Evolutionary conservation across 495 filamentous ascomycete genomes (phyloP).

Genomic region (Bathelium albidoporum): DNA sequence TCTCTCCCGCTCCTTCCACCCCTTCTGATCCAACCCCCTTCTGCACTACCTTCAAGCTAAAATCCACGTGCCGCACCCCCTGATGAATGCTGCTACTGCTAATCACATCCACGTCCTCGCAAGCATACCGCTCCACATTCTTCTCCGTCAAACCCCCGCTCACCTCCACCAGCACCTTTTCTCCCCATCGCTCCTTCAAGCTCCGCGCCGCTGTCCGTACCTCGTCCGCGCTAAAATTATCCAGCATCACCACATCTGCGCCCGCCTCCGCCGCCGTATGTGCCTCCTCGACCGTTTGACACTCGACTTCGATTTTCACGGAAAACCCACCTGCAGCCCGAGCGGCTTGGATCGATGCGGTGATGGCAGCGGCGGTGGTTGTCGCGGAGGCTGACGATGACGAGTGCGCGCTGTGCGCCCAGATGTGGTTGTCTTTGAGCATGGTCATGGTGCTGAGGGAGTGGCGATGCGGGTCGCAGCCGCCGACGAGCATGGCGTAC

Average conservation of each 20-base stretch:
- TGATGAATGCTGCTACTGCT: conserved; percentile 96
- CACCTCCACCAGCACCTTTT: conserved; percentile 62
- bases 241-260: conserved; percentile 92
- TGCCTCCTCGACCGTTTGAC: conserved; percentile 74
- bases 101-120: conserved; percentile 84
- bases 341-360: conserved; percentile 44
- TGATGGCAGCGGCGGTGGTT: conserved; percentile 37
- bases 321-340: conserved; percentile 78
- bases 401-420: conserved; percentile 72
- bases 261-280: conserved; percentile 84
- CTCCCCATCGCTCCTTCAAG: conserved; percentile 66
- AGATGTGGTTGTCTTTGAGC: conserved; percentile 98
- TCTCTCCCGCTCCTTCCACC: conserved; percentile 22
- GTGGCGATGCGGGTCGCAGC: conserved; percentile 81
- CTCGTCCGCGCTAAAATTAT: conserved; percentile 77
- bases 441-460: conserved; percentile 92
- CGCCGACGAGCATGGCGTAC: conserved; percentile 91
- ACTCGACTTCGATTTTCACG: conserved; percentile 93
- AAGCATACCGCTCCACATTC: conserved; percentile 72
- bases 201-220: conserved; percentile 58
- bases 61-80: conserved; percentile 85
- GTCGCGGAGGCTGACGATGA: no score
- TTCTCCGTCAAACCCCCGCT: conserved; percentile 80
- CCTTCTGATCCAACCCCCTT: conserved; percentile 17
- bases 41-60: conserved; percentile 76